Percentiles rank a stretch among this genome's conserved stretches.
These are phyloP conservation scores for Penicillium cinerascens DNA, from an alignment of 495 filamentous ascomycete genomes.

Conservation along the genomic window DNA sequence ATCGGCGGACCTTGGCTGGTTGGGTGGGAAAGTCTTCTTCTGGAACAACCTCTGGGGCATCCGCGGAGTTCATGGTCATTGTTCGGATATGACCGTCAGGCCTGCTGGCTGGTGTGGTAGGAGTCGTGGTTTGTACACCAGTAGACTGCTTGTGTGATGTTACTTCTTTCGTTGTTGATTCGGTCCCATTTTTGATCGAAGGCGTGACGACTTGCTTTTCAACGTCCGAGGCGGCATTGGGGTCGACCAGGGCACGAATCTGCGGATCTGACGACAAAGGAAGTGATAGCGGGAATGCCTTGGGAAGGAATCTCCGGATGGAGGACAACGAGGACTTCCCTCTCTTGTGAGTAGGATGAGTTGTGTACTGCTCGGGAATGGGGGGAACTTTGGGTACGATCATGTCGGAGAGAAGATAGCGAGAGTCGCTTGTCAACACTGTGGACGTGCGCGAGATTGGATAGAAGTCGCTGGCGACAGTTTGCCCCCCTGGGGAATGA, in stretches of 20 bases:
- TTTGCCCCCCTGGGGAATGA: conserved; percentile 25
- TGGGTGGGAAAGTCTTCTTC: conserved; percentile 11
- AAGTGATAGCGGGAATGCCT: conserved; percentile 27
- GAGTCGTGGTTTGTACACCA: not conserved
- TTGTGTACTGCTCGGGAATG: conserved; percentile 17
- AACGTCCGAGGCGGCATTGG: conserved; percentile 25
- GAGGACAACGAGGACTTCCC: conserved; percentile 41
- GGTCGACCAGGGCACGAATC: conserved; percentile 38
- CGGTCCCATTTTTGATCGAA: not conserved
- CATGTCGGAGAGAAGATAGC: conserved; percentile 22
- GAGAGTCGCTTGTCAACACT: conserved; percentile 20
- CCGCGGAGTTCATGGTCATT: conserved; percentile 38
- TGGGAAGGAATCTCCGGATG: conserved; percentile 37
- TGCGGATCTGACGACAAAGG: conserved; percentile 42
- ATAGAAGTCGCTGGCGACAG: conserved; percentile 20
- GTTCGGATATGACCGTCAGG: conserved; percentile 21
- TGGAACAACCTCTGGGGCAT: conserved; percentile 40
- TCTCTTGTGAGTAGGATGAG: conserved; percentile 22
- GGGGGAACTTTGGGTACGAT: conserved; percentile 16
- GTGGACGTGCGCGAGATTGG: conserved; percentile 38
- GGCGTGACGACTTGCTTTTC: conserved; percentile 30
- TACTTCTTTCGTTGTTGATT: not conserved
- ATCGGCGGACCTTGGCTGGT: conserved; percentile 28
- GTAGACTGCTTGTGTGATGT: not conserved
- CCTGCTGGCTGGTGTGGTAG: not conserved